Evolutionary conservation across 352 stramenopile species (phyloP), one percentile per base, ranked within the genome.

Genomic region (Pythium utonaiense): DNA sequence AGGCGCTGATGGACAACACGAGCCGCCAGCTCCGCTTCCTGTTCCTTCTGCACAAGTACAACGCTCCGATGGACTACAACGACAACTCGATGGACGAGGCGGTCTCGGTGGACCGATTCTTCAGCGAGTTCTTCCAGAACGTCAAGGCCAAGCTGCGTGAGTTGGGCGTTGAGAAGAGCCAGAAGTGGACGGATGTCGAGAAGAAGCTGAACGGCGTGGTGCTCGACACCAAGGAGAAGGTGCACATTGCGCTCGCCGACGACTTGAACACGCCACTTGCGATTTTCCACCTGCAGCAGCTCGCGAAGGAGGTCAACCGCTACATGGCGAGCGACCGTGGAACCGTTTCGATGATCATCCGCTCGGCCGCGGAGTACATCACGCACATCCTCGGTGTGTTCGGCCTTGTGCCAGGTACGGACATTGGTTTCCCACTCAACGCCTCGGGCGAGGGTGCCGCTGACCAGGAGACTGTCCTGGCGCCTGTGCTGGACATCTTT

Each of bases 11-110:
- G 80, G 74, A 94, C 70, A 87, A 90, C 64, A 75, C 75, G 28
- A 70, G 80, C 52, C 83, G 87, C 60, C 74, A 93, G 66, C 62
- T 96, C 61, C 81, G 89, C 10, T 89, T 98, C 69, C 66, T 97
- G 41, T 98, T 98, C 68, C 58, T 98, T 61, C 81, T 97, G 31
- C 89, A 98, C 76, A 96, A 97, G 75, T 98, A 97, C 75, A 97
- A 98, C 62, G 79, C 81, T 44, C 89, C 88, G 3, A 98, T 98
- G 89, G 89, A 98, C 70, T 98, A 98, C 74, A 94, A 91, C 44
- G 92, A 98, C 78, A 93, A 96, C 72, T 96, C 90, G 50, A 96
- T 98, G 90, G 88, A 96, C 41, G 83, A 97, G 44, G 92, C 93
- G 3, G 77, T 97, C 19, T 75, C 71, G 27, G 83, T 95, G 21